These are phyloP conservation scores for Vaccinium vitisidaea DNA, from an alignment of 148 eudicot genomes.

Conservation along the genomic window DNA sequence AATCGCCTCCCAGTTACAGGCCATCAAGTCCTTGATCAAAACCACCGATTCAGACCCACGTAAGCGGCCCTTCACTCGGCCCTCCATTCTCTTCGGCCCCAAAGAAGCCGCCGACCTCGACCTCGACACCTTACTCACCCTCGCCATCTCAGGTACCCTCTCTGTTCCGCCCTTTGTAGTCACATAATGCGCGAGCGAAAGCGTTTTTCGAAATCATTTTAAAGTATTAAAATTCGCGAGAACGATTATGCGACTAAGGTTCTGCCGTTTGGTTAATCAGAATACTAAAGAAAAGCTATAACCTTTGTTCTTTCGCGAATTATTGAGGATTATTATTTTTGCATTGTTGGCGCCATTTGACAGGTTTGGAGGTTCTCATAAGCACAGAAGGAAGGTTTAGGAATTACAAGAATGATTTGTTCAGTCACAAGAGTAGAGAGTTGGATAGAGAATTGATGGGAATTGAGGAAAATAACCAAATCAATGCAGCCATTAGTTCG, in stretches of 20 bases:
- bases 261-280: neutral
- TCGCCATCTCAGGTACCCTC: constrained; percentile 56
- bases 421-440: constrained; percentile 74
- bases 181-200: too few species aligned
- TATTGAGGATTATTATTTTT: neutral
- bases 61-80: constrained; percentile 69
- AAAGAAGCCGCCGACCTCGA: constrained; percentile 91
- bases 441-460: constrained; percentile 72
- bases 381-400: constrained; percentile 51
- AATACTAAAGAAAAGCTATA: neutral
- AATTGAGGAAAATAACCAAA: constrained; percentile 64
- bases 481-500: constrained; percentile 52
- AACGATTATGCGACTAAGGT: too few species aligned
- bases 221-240: too few species aligned
- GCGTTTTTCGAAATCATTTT: too few species aligned
- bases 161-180: too few species aligned
- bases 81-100: constrained; percentile 65
- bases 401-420: constrained; percentile 64
- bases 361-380: constrained; percentile 77
- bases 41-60: constrained; percentile 42
- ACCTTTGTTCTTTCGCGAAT: neutral
- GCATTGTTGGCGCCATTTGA: neutral
- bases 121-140: constrained; percentile 48
- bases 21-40: constrained; percentile 43
- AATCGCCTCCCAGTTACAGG: constrained; percentile 59